Percentiles rank a stretch among this genome's conserved stretches.
Evolutionary conservation across 1,284 basidiomycete genomes (phyloP).

Genomic region (Wallemia mellicola): DNA sequence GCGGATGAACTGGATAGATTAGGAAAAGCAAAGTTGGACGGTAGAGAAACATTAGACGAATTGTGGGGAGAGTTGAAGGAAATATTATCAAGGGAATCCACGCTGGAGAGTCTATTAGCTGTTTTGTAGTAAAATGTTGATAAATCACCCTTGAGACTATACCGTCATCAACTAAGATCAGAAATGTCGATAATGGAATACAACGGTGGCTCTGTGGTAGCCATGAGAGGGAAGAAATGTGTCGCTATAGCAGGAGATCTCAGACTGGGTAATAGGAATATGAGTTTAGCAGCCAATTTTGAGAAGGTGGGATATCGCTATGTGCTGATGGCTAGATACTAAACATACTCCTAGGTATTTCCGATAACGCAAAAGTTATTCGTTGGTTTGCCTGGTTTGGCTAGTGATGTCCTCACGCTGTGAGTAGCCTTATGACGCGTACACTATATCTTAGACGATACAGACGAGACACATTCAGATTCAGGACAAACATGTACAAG

Average conservation of each 20-base stretch:
- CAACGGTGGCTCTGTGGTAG: slow-evolving; percentile 90
- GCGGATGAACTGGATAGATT: neutral
- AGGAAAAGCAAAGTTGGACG: neutral
- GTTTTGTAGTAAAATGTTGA: neutral
- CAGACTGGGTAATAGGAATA: slow-evolving; percentile 62
- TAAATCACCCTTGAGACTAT: neutral
- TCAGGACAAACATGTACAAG: slow-evolving; percentile 93
- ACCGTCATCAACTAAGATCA: neutral
- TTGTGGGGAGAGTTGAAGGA: neutral
- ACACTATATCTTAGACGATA: neutral
- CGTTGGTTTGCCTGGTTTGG: slow-evolving; percentile 73
- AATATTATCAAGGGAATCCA: neutral
- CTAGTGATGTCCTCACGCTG: slow-evolving; percentile 75
- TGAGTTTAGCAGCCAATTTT: slow-evolving; percentile 72
- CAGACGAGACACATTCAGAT: slow-evolving; percentile 65
- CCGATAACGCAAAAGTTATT: slow-evolving; percentile 76
- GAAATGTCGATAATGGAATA: slow-evolving; percentile 43
- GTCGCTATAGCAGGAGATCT: slow-evolving; percentile 94
- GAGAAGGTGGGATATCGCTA: slow-evolving; percentile 34
- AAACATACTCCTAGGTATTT: slow-evolving; percentile 34
- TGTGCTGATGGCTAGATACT: neutral
- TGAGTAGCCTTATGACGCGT: slow-evolving; percentile 17
- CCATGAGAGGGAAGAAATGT: slow-evolving; percentile 96
- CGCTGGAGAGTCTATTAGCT: neutral
- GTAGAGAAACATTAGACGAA: neutral